phyloP scores from a whole-genome alignment of 2,329 filamentous ascomycete genomes.

The Ophiostoma pallidulum region DNA sequence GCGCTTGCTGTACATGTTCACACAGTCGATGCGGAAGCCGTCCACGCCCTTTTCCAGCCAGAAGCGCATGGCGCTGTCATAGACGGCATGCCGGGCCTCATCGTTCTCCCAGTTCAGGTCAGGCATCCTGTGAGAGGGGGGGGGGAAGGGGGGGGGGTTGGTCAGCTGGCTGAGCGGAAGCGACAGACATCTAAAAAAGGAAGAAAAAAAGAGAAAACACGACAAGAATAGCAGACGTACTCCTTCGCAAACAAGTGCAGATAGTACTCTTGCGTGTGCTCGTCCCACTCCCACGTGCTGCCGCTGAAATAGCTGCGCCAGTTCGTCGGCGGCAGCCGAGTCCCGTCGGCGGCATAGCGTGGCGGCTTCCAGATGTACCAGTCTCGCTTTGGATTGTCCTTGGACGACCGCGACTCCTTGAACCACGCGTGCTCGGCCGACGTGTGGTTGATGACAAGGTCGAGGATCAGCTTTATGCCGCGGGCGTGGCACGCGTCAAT shows the following conservation, averaged over 20 bases:
- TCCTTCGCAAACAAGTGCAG: constrained; percentile 59
- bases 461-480: constrained; percentile 51
- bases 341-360: constrained; percentile 43
- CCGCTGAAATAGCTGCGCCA: constrained; percentile 56
- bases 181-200: too few relatives aligned
- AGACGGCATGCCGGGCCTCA: constrained; percentile 58
- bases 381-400: constrained; percentile 53
- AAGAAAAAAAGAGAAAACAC: neutral
- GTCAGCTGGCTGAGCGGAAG: too few relatives aligned
- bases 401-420: constrained; percentile 52
- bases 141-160: too few relatives aligned
- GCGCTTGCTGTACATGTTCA: constrained; percentile 63
- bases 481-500: constrained; percentile 50
- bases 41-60: constrained; percentile 68
- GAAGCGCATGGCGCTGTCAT: constrained; percentile 63
- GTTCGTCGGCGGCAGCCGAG: constrained; percentile 63
- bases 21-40: constrained; percentile 66
- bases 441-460: constrained; percentile 72
- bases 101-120: constrained; percentile 80
- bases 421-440: constrained; percentile 66
- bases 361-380: constrained; percentile 33
- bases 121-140: constrained; percentile 46
- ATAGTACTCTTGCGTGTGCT: constrained; percentile 65
- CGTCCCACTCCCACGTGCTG: constrained; percentile 62
- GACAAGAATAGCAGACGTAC: neutral